Evolutionary conservation across 2,329 filamentous ascomycete species (phyloP), one percentile per base, ranked within the genome.

Genomic region (Colletotrichum godetiae): DNA sequence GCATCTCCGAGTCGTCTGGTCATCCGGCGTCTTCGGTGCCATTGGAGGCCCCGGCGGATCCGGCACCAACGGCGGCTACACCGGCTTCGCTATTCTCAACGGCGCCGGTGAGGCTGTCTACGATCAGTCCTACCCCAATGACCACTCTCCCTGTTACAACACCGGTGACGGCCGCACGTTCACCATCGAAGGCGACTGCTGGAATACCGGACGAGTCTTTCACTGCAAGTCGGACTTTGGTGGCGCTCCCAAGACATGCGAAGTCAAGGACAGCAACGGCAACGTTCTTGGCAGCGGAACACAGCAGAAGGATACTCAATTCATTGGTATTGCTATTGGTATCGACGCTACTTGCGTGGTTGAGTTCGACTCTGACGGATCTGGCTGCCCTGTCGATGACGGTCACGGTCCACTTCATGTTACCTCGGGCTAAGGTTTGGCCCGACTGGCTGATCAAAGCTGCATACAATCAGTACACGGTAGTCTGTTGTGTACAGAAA

Each of bases 1-100:
- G 37, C 64, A 67, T 15, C 64, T 67, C 22, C 64, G 64, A 27
- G 64, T 67, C n/a, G 64, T 61, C 56, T 67, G 55, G 55, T 61
- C 64, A 11, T 53, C 64, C 0, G 64, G 64, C 29, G 24, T n/a
- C 42, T 67, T 61, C 55, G 31, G 37, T 0, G 31, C 64, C 35
- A 61, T 67, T 46, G 33, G 64, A 8, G 64, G 56, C 3, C 55
- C 55, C 37, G 12, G 5, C 35, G 55, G 29, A 37, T 56, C 35
- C 6, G 31, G 27, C 15, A 15, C 13, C 13, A 67, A 31, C 29
- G 64, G 64, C 37, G 27, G 24, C 64, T 61, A 60, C 55, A 60
- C 27, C 19, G 55, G 55, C n/a, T 67, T 67, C 29, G 64, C 64
- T 56, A 61, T 67, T 13, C 12, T 67, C 56, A 67, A 67, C 42